Conservation (phyloP, 2,329 filamentous ascomycete species). For the Aureobasidium melanogenum region DNA sequence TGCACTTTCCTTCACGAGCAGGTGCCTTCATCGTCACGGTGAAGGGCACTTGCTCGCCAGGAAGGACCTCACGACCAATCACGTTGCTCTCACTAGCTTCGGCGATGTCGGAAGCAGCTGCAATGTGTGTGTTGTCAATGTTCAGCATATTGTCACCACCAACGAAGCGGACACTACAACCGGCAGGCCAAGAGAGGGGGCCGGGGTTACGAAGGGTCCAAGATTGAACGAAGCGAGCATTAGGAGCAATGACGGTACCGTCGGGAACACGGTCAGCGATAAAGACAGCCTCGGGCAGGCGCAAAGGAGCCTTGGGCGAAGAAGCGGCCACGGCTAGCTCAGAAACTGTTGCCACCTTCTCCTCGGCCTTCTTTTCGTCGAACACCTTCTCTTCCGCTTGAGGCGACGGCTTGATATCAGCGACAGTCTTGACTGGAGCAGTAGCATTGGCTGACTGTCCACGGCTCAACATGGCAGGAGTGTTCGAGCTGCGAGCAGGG, state of each 20-base stretch:
- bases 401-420: constrained; percentile 54
- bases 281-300: constrained; percentile 56
- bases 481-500: constrained; percentile 18
- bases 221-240: constrained; percentile 73
- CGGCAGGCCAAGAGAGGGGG: constrained; percentile 69
- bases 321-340: background rate
- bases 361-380: background rate
- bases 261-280: constrained; percentile 71
- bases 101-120: constrained; percentile 66
- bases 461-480: background rate
- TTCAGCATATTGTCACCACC: constrained; percentile 96
- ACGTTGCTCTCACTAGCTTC: constrained; percentile 76
- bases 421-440: constrained; percentile 60
- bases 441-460: constrained; percentile 6
- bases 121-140: constrained; percentile 68
- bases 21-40: constrained; percentile 79
- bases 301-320: constrained; percentile 16
- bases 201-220: constrained; percentile 89
- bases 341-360: background rate
- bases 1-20: constrained; percentile 63
- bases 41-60: constrained; percentile 71
- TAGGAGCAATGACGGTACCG: constrained; percentile 61
- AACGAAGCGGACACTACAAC: constrained; percentile 83
- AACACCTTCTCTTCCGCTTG: background rate
- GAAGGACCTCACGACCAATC: constrained; percentile 57